Conservation (phyloP, 1,284 basidiomycete species). For the Amylostereum areolatum region DNA sequence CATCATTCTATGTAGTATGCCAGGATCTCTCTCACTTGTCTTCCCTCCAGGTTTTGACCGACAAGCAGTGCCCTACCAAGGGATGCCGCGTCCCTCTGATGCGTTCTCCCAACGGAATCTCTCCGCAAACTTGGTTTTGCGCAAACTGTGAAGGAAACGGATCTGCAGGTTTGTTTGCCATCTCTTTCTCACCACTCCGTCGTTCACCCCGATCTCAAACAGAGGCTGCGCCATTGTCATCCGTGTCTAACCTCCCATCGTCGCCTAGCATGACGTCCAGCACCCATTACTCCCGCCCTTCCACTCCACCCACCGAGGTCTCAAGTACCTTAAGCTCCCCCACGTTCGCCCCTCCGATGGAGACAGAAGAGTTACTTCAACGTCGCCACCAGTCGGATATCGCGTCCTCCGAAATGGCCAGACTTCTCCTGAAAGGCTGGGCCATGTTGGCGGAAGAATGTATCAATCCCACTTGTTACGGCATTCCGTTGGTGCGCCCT, state of each 20-base stretch:
- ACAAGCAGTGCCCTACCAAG: constrained; percentile 49
- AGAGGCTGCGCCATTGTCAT: constrained; percentile 11
- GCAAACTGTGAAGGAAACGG: constrained; percentile 44
- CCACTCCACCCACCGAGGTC: constrained; percentile 70
- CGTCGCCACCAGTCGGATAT: constrained; percentile 74
- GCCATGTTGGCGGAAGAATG: constrained; percentile 83
- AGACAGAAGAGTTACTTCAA: constrained; percentile 56
- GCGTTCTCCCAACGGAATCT: constrained; percentile 51
- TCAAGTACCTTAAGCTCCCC: constrained; percentile 56
- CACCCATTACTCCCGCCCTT: constrained; percentile 49
- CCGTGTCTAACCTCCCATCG: constrained; percentile 20
- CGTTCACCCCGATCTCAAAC: not conserved
- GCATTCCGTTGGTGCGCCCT: constrained; percentile 67
- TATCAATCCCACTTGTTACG: constrained; percentile 57
- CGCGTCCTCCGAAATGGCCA: constrained; percentile 74
- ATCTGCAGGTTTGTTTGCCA: not conserved
- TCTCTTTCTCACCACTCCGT: not conserved
- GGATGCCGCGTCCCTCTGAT: constrained; percentile 61
- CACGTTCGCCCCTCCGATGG: constrained; percentile 50
- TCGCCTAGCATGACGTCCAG: constrained; percentile 42
- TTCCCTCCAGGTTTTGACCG: constrained; percentile 53
- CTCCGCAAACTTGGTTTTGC: constrained; percentile 49
- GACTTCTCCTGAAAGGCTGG: constrained; percentile 72
- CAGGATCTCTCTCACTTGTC: constrained; percentile 8
- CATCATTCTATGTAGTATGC: not conserved